phyloP scores from a whole-genome alignment of 495 filamentous ascomycete genomes.

The Trichoderma parareesei region DNA sequence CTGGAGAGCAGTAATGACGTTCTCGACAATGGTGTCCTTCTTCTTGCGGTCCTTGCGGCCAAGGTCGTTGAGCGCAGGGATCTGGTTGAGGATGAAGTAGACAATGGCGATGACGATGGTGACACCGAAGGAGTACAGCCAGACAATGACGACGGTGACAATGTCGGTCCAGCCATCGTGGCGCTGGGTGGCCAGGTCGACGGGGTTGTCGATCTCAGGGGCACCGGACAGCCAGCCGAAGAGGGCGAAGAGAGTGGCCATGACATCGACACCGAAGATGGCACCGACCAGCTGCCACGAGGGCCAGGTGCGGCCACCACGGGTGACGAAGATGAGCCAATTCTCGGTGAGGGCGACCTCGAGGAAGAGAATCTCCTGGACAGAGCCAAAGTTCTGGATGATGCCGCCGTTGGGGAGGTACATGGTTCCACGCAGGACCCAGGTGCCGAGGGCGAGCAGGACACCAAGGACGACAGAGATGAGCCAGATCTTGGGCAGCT shows the following conservation, averaged over 20 bases:
- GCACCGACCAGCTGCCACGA: slow-evolving; percentile 73
- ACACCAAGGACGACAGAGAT: slow-evolving; percentile 76
- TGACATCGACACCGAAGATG: slow-evolving; percentile 68
- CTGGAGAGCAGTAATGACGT: slow-evolving; percentile 66
- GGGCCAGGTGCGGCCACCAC: slow-evolving; percentile 71
- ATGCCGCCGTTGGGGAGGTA: slow-evolving; percentile 63
- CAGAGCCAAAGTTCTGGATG: slow-evolving; percentile 75
- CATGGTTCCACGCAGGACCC: slow-evolving; percentile 77
- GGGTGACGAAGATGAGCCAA: slow-evolving; percentile 94
- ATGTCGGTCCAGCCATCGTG: slow-evolving; percentile 51
- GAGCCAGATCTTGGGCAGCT: slow-evolving; percentile 85
- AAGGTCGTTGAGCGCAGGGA: slow-evolving; percentile 63
- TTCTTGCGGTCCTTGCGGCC: slow-evolving; percentile 69
- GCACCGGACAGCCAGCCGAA: slow-evolving; percentile 68
- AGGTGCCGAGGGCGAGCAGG: slow-evolving; percentile 72
- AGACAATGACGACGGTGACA: slow-evolving; percentile 72
- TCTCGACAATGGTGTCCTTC: slow-evolving; percentile 72
- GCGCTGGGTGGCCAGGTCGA: not conserved
- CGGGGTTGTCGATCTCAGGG: slow-evolving; percentile 25
- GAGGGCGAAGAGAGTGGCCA: slow-evolving; percentile 74
- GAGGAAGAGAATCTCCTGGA: slow-evolving; percentile 78
- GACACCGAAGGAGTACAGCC: slow-evolving; percentile 70
- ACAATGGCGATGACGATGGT: slow-evolving; percentile 71
- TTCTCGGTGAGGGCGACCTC: slow-evolving; percentile 88
- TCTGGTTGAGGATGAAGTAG: slow-evolving; percentile 65